These are phyloP conservation scores for Phytophthora idaei DNA, from an alignment of 352 stramenopile species.

Conservation along the genomic window DNA sequence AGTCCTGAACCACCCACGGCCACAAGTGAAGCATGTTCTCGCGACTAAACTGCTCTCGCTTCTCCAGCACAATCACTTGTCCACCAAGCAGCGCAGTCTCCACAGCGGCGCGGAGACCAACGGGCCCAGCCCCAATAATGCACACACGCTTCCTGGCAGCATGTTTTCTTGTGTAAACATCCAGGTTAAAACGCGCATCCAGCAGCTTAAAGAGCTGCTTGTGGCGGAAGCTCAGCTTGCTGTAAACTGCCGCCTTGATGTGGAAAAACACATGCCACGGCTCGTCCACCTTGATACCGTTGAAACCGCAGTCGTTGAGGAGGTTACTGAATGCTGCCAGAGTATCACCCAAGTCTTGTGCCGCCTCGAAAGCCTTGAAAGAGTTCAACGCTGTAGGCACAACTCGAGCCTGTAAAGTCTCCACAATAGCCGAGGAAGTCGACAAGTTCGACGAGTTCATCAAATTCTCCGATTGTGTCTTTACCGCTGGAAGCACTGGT, in stretches of 20 bases:
- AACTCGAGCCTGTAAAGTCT: constrained; percentile 14
- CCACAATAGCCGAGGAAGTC: constrained; percentile 3
- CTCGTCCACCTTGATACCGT: constrained; percentile 42
- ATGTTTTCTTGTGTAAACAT: constrained; percentile 54
- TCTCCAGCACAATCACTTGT: constrained; percentile 75
- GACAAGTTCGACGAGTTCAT: constrained; percentile 6
- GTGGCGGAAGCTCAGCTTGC: constrained; percentile 65
- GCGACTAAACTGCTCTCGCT: constrained; percentile 71
- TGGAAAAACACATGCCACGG: constrained; percentile 60
- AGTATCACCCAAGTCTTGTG: constrained; percentile 57
- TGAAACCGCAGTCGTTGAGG: constrained; percentile 51
- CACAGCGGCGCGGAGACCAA: constrained; percentile 72
- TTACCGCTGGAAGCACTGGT: background rate
- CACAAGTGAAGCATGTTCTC: constrained; percentile 85
- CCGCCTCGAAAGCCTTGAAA: constrained; percentile 60
- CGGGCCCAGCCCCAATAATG: constrained; percentile 68
- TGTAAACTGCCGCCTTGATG: constrained; percentile 56
- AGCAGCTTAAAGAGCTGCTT: constrained; percentile 75
- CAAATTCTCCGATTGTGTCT: constrained; percentile 13
- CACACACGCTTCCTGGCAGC: constrained; percentile 59
- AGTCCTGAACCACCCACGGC: constrained; percentile 78
- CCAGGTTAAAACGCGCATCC: constrained; percentile 50
- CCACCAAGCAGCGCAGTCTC: constrained; percentile 69
- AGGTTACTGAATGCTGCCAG: constrained; percentile 51
- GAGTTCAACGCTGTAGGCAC: constrained; percentile 40